Evolutionary conservation across 495 filamentous ascomycete species (phyloP), one percentile per base, ranked within the genome.

Genomic region (Podospora appendiculata): DNA sequence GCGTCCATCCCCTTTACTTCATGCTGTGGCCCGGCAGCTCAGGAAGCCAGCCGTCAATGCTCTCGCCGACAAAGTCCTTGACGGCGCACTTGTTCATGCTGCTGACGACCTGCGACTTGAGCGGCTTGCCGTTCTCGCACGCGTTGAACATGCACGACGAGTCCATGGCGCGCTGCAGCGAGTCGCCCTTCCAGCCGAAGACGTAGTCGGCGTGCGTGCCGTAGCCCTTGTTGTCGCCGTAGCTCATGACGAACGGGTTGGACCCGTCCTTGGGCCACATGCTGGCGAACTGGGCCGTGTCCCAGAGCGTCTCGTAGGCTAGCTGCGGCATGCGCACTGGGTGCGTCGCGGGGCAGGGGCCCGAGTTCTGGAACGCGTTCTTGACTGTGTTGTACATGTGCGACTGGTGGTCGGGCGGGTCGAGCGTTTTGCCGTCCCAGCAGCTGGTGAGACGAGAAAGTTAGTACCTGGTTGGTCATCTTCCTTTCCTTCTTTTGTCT

Each of bases 391-490:
- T 69, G 63, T 64, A 73, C 72, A 75, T 75, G 68, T 82, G 79
- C 12, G 74, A 72, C 43, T 73, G 70, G 61, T 81, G 79, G 63
- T 81, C 75, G 32, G 73, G 70, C 43, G 73, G 77, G 62, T 80
- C 78, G n/a, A 80, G 67, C 58, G 79, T 80, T 60, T 75, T 72
- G 48, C 78, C 79, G 58, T 82, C 78, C 78, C 78, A 81, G 65
- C 75, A 74, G 52, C 69, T 71, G 39, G 2, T 8, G 14, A 4
- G 0, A 25, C 6, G 36, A 10, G 36, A 11, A 13, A 3, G 36
- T 38, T 7, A 38, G 36, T 8, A 13, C 10, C 3, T 10, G 36
- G 36, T 3, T 11, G 2, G 36, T 25, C n/a, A n/a, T n/a, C n/a
- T n/a, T n/a, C n/a, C n/a, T n/a, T n/a, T n/a, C n/a, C n/a, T n/a